phyloP scores from a whole-genome alignment of 169 alveolate genomes.

The Babesia divergens region DNA sequence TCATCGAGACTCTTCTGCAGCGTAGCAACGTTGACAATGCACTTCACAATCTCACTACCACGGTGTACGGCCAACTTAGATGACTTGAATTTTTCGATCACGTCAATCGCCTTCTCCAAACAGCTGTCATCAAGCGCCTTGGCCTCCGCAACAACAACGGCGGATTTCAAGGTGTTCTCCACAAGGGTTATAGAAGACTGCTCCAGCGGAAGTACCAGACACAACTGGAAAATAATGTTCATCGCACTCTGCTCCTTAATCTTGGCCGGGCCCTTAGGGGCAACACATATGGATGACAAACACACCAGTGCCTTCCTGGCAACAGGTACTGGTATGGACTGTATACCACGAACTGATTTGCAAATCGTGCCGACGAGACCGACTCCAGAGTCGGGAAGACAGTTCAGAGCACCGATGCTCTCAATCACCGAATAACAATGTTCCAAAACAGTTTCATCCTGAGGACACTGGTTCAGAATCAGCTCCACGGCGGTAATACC shows the following conservation, averaged over 20 bases:
- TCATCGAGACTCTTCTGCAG: conserved; percentile 79
- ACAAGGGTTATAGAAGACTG: conserved; percentile 2
- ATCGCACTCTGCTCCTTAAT: conserved; percentile 30
- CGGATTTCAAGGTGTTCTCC: conserved; percentile 37
- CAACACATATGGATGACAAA: conserved; percentile 8
- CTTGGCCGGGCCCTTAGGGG: conserved; percentile 27
- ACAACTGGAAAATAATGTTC: conserved; percentile 42
- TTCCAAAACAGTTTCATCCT: conserved; percentile 77
- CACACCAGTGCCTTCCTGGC: conserved; percentile 49
- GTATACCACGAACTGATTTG: conserved; percentile 14
- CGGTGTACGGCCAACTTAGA: conserved; percentile 70
- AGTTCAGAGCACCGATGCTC: conserved; percentile 58
- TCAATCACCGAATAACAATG: conserved; percentile 76
- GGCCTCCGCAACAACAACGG: conserved; percentile 6
- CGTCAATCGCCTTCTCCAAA: conserved; percentile 41
- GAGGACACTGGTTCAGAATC: conserved; percentile 74
- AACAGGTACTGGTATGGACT: conserved; percentile 19
- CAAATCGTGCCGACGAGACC: conserved; percentile 39
- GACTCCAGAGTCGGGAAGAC: conserved; percentile 44
- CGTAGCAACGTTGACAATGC: conserved; percentile 84
- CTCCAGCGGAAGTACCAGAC: conserved; percentile 13
- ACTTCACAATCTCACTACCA: conserved; percentile 86
- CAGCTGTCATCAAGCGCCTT: conserved; percentile 25
- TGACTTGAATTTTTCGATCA: conserved; percentile 71
- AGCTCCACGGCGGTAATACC: conserved; percentile 77